Conservation (phyloP, 495 filamentous ascomycete genomes). For the Penicillium desertorum region DNA sequence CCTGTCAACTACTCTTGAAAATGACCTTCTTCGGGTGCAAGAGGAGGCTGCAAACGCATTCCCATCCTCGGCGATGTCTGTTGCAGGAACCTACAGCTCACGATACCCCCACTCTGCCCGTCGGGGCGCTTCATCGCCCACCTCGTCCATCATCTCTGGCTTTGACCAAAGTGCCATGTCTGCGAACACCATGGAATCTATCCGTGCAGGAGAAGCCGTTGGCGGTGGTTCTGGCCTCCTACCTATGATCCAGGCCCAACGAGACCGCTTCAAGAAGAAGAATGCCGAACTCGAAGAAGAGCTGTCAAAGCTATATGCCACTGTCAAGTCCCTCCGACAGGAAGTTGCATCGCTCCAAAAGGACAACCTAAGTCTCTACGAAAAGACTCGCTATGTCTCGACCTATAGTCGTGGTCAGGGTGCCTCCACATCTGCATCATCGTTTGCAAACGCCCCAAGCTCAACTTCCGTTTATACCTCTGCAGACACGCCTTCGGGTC, state of each 20-base stretch:
- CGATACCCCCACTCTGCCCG: conserved; percentile 77
- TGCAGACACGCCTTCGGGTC: conserved; percentile 58
- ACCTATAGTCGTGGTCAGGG: conserved; percentile 74
- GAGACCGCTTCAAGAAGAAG: conserved; percentile 97
- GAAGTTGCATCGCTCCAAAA: conserved; percentile 91
- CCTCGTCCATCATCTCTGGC: conserved; percentile 95
- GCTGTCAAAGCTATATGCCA: conserved; percentile 75
- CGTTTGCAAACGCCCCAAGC: conserved; percentile 72
- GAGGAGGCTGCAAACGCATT: conserved; percentile 79
- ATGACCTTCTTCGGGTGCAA: conserved; percentile 85
- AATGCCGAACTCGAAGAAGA: conserved; percentile 90
- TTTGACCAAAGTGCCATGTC: conserved; percentile 64
- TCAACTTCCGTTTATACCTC: conserved; percentile 65
- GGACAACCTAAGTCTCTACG: conserved; percentile 95
- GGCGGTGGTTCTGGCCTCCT: conserved; percentile 88
- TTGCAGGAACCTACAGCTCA: conserved; percentile 87
- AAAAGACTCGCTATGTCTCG: conserved; percentile 95
- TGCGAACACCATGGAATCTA: conserved; percentile 53
- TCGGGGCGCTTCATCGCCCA: conserved; percentile 75
- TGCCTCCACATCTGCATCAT: conserved; percentile 66
- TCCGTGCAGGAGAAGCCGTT: conserved; percentile 66
- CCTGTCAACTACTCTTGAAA: conserved; percentile 85
- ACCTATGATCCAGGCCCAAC: conserved; percentile 96
- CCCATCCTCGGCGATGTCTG: conserved; percentile 82
- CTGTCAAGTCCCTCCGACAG: conserved; percentile 81